Conservation (phyloP, 2,329 filamentous ascomycete genomes). For the Apiospora saccharicola region DNA sequence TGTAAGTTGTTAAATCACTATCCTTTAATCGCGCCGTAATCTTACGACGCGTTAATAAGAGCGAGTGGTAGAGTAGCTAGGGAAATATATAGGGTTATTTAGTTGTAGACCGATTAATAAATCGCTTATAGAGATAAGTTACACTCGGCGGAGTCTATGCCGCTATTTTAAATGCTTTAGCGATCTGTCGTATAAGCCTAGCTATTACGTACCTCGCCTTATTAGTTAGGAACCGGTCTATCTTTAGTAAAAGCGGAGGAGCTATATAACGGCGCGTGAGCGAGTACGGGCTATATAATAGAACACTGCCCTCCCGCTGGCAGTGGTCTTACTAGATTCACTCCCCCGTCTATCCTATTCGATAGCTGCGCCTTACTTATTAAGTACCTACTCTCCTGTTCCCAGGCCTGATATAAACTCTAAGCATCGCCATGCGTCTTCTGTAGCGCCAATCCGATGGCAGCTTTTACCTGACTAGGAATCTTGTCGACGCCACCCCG, state of each 20-base stretch:
- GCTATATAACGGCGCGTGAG: not conserved
- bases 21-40: slow-evolving; percentile 1
- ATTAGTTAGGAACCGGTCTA: not conserved
- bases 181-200: not conserved
- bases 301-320: not conserved
- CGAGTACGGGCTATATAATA: not conserved
- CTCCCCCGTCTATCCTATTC: not conserved
- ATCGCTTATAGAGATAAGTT: not conserved
- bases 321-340: not conserved
- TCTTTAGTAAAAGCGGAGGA: too few species aligned
- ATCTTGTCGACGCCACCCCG: slow-evolving; percentile 28
- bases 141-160: not conserved
- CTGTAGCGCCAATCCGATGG: slow-evolving; percentile 21
- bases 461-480: slow-evolving; percentile 17
- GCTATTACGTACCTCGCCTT: not conserved
- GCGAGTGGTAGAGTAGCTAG: not conserved
- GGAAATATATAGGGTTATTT: not conserved
- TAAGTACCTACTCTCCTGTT: not conserved
- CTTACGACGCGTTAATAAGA: slow-evolving; percentile 1
- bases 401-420: not conserved
- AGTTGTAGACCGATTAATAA: not conserved
- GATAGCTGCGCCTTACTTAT: not conserved
- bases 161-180: not conserved
- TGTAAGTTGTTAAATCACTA: not conserved
- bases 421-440: slow-evolving; percentile 1